Evolutionary conservation across 1,139 yeast genomes (phyloP).

Genomic region (Taphrina pruni): DNA sequence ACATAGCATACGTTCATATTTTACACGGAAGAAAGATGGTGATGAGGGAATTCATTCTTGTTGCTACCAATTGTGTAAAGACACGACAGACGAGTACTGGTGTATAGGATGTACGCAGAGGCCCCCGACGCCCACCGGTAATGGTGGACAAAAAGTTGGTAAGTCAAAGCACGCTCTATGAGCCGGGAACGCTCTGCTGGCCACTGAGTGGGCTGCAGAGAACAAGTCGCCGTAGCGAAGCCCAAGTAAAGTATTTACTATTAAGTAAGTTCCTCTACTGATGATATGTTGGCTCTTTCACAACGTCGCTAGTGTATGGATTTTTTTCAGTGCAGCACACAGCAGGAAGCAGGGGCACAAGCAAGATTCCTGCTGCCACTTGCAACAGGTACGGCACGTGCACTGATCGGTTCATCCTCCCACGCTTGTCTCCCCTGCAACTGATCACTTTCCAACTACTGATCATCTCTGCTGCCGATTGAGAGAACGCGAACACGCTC

Average conservation of each 20-base stretch:
- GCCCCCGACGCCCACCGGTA: constrained; percentile 30
- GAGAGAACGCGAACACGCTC: not conserved
- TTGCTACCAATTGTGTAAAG: no score
- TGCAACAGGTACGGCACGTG: constrained; percentile 1
- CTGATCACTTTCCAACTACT: not conserved
- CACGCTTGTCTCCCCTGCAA: not conserved
- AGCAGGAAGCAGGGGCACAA: not conserved
- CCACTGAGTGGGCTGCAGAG: constrained; percentile 39
- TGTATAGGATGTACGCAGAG: constrained; percentile 20
- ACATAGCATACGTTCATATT: not conserved
- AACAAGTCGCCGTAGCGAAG: constrained; percentile 39
- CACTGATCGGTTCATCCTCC: not conserved
- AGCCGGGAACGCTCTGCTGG: constrained; percentile 40
- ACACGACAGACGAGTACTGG: no score
- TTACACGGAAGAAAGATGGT: not conserved
- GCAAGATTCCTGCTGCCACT: not conserved
- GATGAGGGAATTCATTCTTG: no score
- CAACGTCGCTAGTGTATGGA: no score
- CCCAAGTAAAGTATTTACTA: constrained; percentile 39
- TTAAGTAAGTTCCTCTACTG: constrained; percentile 38
- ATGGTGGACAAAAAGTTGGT: constrained; percentile 33
- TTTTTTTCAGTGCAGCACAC: not conserved
- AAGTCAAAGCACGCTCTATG: constrained; percentile 36
- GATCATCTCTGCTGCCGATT: not conserved
- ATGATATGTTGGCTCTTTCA: constrained; percentile 9